Evolutionary conservation across 2,329 filamentous ascomycete genomes (phyloP).

Genomic region (Didymella exigua): DNA sequence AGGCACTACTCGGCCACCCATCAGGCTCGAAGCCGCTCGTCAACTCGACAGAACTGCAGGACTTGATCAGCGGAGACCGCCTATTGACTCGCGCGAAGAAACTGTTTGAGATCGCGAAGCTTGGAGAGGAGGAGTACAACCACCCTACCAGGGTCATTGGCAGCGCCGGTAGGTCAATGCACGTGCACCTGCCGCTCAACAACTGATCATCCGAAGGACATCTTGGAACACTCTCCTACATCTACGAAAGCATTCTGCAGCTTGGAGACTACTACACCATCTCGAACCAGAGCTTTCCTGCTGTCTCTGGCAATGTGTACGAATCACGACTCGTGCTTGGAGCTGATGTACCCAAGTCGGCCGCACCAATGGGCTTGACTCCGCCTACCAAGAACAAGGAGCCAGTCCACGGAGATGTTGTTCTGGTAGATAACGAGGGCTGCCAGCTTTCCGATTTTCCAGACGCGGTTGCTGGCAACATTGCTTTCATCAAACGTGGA

Average conservation of each 20-base stretch:
- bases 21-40: slow-evolving; percentile 39
- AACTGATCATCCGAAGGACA: slow-evolving; percentile 34
- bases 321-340: slow-evolving; percentile 47
- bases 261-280: slow-evolving; percentile 50
- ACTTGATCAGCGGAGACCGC: slow-evolving; percentile 43
- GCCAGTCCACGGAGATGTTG: slow-evolving; percentile 44
- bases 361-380: slow-evolving; percentile 44
- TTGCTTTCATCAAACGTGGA: slow-evolving; percentile 75
- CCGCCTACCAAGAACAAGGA: slow-evolving; percentile 46
- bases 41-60: slow-evolving; percentile 44
- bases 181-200: slow-evolving; percentile 17
- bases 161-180: slow-evolving; percentile 37
- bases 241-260: slow-evolving; percentile 47
- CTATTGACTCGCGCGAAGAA: slow-evolving; percentile 43
- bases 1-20: slow-evolving; percentile 30
- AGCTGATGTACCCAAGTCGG: slow-evolving; percentile 41
- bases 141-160: slow-evolving; percentile 51
- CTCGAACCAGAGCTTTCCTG: slow-evolving; percentile 45
- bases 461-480: slow-evolving; percentile 62
- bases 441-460: slow-evolving; percentile 64
- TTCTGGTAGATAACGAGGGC: slow-evolving; percentile 43
- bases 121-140: slow-evolving; percentile 50
- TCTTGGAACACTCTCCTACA: slow-evolving; percentile 45
- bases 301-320: slow-evolving; percentile 44
- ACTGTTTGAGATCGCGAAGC: slow-evolving; percentile 51